phyloP scores from a whole-genome alignment of 345 rosid species.

The Salix koriyanagi region DNA sequence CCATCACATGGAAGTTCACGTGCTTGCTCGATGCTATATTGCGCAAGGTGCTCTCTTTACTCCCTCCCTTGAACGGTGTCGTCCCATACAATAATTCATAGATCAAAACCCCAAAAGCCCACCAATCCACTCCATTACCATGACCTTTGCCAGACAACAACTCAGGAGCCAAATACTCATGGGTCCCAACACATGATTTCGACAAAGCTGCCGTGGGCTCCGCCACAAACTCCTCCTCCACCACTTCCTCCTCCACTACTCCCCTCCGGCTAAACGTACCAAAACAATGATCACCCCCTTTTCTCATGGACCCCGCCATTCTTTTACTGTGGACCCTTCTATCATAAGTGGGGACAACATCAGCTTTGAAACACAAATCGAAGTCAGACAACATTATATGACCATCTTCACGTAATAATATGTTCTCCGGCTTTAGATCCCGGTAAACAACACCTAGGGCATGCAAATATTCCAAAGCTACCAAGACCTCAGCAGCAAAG shows the following conservation, averaged over 20 bases:
- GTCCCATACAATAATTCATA: conserved; percentile 83
- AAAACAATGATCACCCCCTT: conserved; percentile 39
- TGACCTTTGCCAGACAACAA: conserved; percentile 90
- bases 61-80: conserved; percentile 75
- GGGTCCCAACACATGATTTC: conserved; percentile 89
- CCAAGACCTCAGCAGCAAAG: conserved; percentile 86
- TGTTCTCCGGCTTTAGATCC: conserved; percentile 92
- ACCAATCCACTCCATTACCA: conserved; percentile 95
- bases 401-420: conserved; percentile 86
- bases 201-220: conserved; percentile 91
- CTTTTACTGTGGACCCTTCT: neutral
- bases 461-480: conserved; percentile 92
- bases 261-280: conserved; percentile 56
- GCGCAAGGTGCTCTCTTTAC: conserved; percentile 80
- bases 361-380: conserved; percentile 77
- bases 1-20: conserved; percentile 49
- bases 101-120: conserved; percentile 79
- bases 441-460: conserved; percentile 93
- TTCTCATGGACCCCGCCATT: conserved; percentile 39
- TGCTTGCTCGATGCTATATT: conserved; percentile 61
- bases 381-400: conserved; percentile 98
- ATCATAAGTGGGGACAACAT: conserved; percentile 79
- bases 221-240: conserved; percentile 67
- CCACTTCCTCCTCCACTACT: conserved; percentile 47
- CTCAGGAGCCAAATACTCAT: conserved; percentile 93